Base-by-base conservation (phyloP, 208 protist genomes). In the Wallacemonas sp. region DNA sequence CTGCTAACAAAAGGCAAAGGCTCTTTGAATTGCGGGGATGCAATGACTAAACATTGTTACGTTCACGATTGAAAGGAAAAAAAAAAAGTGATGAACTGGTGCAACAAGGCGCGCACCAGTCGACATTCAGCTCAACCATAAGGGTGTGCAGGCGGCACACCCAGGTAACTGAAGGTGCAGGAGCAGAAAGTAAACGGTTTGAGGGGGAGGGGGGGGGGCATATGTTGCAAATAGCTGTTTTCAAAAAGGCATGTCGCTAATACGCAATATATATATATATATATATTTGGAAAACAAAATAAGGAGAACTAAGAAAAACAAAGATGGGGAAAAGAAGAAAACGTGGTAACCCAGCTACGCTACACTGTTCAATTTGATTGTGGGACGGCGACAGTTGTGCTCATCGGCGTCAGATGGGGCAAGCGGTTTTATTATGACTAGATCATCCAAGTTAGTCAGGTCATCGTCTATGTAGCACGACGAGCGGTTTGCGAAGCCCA, bases 271-370 rank as follows among this genome's bases (percentile, higher is more conserved):
- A 36, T 30, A 19, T 47, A 51, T 46, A 33, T 19, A 60, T n/a
- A n/a, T n/a, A n/a, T n/a, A 1, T 45, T 36, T 31, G 21, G 17
- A 15, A 67, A 49, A 14, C 31, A 58, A 67, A 60, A 53, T 8
- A 24, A 60, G 51, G 47, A 63, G 17, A 47, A 63, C 8, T 22
- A 63, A 41, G 26, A 26, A 14, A 44, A 54, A 45, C 6, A 2
- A 39, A 47, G 14, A 42, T 24, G 15, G 21, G 54, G 22, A 53
- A 14, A 51, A 60, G 22, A 38, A 41, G 53, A 47, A 60, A 58
- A 58, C 33, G 55, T 26, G 26, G 55, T 44, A 41, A 41, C 36
- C 6, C 6, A 41, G 14, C 9, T 17, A 41, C 6, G 36, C 36
- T n/a, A 41, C 6, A 41, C 36, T 17, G 14, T 17, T 41, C 6